Evolutionary conservation across 768 basidiomycete genomes (phyloP), one percentile per base, ranked within the genome.

Genomic region (Tremella yokohamensis): DNA sequence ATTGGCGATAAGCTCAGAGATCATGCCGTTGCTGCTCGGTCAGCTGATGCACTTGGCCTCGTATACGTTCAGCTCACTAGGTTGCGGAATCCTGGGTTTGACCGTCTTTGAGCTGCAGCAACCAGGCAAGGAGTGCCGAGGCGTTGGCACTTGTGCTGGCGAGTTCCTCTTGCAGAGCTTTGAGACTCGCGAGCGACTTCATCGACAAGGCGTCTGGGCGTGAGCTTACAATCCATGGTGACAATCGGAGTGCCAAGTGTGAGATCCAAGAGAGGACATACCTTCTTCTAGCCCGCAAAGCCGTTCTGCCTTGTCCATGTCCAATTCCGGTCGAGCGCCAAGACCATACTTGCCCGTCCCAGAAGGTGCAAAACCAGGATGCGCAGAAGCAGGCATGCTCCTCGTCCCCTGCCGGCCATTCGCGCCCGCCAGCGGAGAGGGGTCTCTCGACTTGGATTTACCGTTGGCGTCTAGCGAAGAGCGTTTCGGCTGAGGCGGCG

Each of bases 1-100:
- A 76, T 94, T 90, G 42, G 85, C 85, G n/a, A 96, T 90, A 50
- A 96, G 79, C 72, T 90, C 90, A 24, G 87, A 92, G 59, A 96
- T 96, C 57, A 92, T 80, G 15, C 85, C 86, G 76, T 96, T 93
- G 88, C 79, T 96, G 87, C 38, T 19, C 38, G 85, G 42, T 45
- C 42, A 45, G 42, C 29, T 45, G 42, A 45, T 6, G 42, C 8
- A 16, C 4, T 16, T 16, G 42, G 8, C 7, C 42, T 45, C 7
- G 42, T 6, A 34, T n/a, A 2, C 8, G 16, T n/a, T 13, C 16
- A n/a, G 63, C 72, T 57, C 47, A 75, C 74, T 73, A 72, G 47
- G 70, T 72, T 2, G 57, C 56, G 20, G 70, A 64, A 49, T 75
- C 75, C 25, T 76, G 72, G 8, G 60, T 55, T 50, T 71, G 71